Evolutionary conservation across 441 rosid species (phyloP).

Genomic region (Euphorbia schlechtendalii): DNA sequence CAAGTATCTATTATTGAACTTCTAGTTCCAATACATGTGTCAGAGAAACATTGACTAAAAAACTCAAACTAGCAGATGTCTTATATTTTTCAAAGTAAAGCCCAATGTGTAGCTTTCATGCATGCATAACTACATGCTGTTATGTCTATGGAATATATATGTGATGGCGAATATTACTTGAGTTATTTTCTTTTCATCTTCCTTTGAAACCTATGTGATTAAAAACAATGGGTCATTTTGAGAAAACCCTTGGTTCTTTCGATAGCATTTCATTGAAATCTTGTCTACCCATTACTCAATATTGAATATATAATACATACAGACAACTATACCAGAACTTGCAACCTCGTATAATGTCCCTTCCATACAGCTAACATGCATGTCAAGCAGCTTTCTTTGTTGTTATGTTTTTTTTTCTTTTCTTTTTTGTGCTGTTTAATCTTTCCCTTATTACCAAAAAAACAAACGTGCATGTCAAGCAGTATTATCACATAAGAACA

Average conservation of each 20-base stretch:
- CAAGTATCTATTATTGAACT: not conserved
- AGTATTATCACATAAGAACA: not conserved
- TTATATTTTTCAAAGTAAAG: not conserved
- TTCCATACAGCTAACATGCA: not conserved
- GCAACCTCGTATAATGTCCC: not conserved
- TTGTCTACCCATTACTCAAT: too few species aligned
- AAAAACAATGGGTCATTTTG: not conserved
- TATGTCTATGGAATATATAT: too few species aligned
- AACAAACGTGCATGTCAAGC: not conserved
- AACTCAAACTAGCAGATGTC: not conserved
- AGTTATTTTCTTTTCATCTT: not conserved
- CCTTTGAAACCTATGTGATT: not conserved
- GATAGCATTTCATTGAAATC: not conserved
- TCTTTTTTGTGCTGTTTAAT: too few species aligned
- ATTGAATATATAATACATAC: not conserved
- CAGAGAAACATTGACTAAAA: not conserved
- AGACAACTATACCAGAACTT: not conserved
- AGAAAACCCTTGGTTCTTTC: not conserved
- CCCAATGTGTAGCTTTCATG: conserved; percentile 2
- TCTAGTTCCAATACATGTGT: conserved; percentile 2
- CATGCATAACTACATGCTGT: not conserved
- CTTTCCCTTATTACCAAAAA: too few species aligned
- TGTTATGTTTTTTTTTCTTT: too few species aligned
- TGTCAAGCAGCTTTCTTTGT: too few species aligned
- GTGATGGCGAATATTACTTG: not conserved